Evolutionary conservation across 305 asterid species (phyloP).

Genomic region (Fraxinus platypoda): DNA sequence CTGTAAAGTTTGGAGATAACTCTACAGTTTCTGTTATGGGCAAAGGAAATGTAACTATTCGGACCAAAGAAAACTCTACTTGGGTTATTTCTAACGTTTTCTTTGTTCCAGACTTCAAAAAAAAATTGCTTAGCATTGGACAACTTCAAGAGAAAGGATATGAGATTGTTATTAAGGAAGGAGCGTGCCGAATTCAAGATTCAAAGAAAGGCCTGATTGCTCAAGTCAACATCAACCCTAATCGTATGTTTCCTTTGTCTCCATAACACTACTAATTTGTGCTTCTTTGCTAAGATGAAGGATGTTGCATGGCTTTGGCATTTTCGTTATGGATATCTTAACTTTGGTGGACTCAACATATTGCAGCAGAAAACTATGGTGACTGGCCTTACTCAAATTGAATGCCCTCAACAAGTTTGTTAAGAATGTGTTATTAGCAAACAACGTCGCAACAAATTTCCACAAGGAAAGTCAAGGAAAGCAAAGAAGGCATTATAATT

Average conservation of each 20-base stretch:
- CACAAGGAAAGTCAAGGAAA: too few relatives aligned
- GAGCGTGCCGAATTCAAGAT: neutral
- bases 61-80: too few relatives aligned
- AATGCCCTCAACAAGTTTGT: neutral
- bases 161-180: neutral
- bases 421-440: too few relatives aligned
- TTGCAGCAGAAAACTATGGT: neutral
- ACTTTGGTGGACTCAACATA: neutral
- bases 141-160: conserved; percentile 13
- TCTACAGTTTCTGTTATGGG: neutral
- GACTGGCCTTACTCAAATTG: neutral
- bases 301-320: neutral
- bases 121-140: neutral
- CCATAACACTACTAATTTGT: neutral
- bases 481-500: too few relatives aligned
- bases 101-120: neutral
- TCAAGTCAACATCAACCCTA: neutral
- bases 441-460: too few relatives aligned
- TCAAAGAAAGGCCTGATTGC: neutral
- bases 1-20: conserved; percentile 1
- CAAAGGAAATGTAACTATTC: neutral
- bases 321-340: too few relatives aligned
- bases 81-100: neutral
- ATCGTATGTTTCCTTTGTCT: neutral
- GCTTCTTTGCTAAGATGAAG: neutral